These are phyloP conservation scores for Sclerotinia subarctica DNA, from an alignment of 2,329 filamentous ascomycete genomes.

Conservation along the genomic window DNA sequence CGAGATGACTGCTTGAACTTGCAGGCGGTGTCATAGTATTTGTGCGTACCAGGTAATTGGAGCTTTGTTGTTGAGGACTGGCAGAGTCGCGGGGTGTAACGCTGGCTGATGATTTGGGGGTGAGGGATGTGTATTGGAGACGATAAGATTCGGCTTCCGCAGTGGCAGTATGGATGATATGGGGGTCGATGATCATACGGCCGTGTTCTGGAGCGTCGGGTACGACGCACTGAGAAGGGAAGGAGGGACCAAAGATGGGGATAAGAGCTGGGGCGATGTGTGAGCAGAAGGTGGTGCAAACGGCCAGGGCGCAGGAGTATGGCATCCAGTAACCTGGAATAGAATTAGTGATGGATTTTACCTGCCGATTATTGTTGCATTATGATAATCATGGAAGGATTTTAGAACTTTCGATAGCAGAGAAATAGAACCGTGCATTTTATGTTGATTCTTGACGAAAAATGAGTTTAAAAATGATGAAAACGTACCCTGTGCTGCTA, in stretches of 20 bases:
- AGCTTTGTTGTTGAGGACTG: slow-evolving; percentile 17
- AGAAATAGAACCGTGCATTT: not conserved
- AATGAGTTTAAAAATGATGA: not conserved
- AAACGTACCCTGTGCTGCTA: slow-evolving; percentile 76
- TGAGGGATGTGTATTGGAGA: slow-evolving; percentile 30
- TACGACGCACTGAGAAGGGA: slow-evolving; percentile 67
- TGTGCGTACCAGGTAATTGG: not conserved
- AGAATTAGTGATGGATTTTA: not conserved
- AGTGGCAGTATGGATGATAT: slow-evolving; percentile 53
- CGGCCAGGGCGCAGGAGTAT: slow-evolving; percentile 76
- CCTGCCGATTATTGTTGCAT: slow-evolving; percentile 22
- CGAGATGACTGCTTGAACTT: slow-evolving; percentile 24
- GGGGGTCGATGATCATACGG: slow-evolving; percentile 62
- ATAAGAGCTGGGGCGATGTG: slow-evolving; percentile 80
- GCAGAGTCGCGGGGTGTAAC: slow-evolving; percentile 6
- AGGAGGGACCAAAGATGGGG: slow-evolving; percentile 82
- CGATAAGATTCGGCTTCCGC: slow-evolving; percentile 48
- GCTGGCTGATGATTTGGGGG: slow-evolving; percentile 27
- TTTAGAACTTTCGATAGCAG: not conserved
- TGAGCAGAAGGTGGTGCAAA: slow-evolving; percentile 88
- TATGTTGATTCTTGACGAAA: not conserved
- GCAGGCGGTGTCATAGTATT: slow-evolving; percentile 24
- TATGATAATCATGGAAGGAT: not conserved
- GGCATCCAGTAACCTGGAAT: slow-evolving; percentile 94
- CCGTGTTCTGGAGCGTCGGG: slow-evolving; percentile 62